Conservation (phyloP, 2,329 filamentous ascomycete genomes). For the Emergomyces pasteurianus region DNA sequence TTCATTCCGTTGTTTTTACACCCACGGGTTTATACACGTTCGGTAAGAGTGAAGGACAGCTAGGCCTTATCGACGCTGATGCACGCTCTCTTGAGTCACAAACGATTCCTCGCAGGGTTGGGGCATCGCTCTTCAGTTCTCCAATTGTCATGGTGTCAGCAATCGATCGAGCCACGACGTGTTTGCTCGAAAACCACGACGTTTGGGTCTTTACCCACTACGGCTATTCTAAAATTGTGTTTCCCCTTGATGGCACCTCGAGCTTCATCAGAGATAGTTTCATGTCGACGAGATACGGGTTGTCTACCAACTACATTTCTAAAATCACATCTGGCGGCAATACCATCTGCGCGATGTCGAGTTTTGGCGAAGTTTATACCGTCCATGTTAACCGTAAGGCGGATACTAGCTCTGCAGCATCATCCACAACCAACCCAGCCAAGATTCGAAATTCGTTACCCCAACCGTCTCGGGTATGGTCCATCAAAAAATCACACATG, state of each 20-base stretch:
- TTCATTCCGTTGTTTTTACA: slow-evolving; percentile 86
- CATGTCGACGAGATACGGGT: slow-evolving; percentile 53
- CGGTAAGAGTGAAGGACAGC: slow-evolving; percentile 87
- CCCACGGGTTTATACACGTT: slow-evolving; percentile 75
- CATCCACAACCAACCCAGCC: slow-evolving; percentile 81
- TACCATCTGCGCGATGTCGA: slow-evolving; percentile 79
- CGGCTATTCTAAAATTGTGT: slow-evolving; percentile 81
- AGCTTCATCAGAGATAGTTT: slow-evolving; percentile 56
- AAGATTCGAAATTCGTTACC: slow-evolving; percentile 80
- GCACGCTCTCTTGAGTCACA: slow-evolving; percentile 84
- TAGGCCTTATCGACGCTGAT: slow-evolving; percentile 89
- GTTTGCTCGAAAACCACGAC: slow-evolving; percentile 73
- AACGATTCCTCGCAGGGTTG: slow-evolving; percentile 69
- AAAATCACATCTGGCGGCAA: slow-evolving; percentile 77
- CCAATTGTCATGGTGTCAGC: slow-evolving; percentile 69
- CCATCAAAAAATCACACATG: slow-evolving; percentile 69
- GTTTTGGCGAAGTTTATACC: slow-evolving; percentile 76
- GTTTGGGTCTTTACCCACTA: slow-evolving; percentile 95
- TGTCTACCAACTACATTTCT: slow-evolving; percentile 54
- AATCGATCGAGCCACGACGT: slow-evolving; percentile 79
- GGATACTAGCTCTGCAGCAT: slow-evolving; percentile 47
- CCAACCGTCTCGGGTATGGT: slow-evolving; percentile 73
- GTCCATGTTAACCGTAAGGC: slow-evolving; percentile 59
- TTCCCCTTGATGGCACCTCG: slow-evolving; percentile 62
- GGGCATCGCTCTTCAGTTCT: slow-evolving; percentile 65